These are phyloP conservation scores for Penicillium robsamsonii DNA, from an alignment of 495 filamentous ascomycete genomes.

Conservation along the genomic window DNA sequence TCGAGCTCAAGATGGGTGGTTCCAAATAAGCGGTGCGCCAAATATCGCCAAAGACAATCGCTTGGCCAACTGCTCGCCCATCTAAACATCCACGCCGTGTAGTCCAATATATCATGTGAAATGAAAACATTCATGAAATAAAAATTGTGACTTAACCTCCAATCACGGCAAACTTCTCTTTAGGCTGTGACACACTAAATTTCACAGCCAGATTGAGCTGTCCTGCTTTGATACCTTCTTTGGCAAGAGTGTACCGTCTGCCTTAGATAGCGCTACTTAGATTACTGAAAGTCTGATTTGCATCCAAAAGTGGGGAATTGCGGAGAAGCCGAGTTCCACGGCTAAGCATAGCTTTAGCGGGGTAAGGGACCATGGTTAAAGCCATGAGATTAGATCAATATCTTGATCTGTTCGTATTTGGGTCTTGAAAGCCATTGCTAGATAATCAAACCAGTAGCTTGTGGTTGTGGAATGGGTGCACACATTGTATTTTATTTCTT, in stretches of 20 bases:
- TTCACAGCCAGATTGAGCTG: constrained; percentile 68
- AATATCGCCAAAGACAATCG: neutral
- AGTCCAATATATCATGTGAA: neutral
- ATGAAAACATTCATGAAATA: neutral
- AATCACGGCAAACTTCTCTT: constrained; percentile 77
- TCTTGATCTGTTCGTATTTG: neutral
- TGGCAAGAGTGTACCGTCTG: constrained; percentile 67
- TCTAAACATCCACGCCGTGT: neutral
- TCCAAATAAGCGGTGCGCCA: neutral
- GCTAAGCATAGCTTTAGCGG: constrained; percentile 5
- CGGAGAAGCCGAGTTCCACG: constrained; percentile 22
- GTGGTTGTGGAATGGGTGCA: too few relatives aligned
- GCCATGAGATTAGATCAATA: neutral
- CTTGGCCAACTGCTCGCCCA: neutral
- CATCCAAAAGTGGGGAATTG: constrained; percentile 11
- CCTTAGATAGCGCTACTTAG: too few relatives aligned
- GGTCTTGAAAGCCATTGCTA: too few relatives aligned
- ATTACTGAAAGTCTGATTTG: neutral
- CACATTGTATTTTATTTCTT: too few relatives aligned
- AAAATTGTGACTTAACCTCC: constrained; percentile 59
- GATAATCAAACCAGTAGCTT: too few relatives aligned
- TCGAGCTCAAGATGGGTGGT: neutral
- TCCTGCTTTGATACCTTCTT: constrained; percentile 71
- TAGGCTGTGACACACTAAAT: constrained; percentile 56
- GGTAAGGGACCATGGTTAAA: neutral